Base-by-base conservation (phyloP, 495 filamentous ascomycete genomes). In the Penicillium steckii region DNA sequence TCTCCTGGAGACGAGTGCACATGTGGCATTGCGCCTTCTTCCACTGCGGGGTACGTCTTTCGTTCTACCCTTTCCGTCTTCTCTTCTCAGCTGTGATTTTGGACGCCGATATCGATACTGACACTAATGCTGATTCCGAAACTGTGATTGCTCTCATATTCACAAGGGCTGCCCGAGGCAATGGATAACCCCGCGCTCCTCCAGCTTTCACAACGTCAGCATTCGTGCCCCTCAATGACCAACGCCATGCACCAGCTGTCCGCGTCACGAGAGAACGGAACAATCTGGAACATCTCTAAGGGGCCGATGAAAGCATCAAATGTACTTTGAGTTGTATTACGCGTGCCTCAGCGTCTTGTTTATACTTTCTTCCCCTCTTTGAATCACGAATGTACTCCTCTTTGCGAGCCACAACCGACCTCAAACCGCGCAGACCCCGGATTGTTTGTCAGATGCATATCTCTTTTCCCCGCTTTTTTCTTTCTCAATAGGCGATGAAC, bases 21-120 rank as follows among this genome's bases (percentile, higher is more conserved):
- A 41, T 43, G 15, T 15, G 21, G 48, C 44, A 22, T 42, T 42
- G 19, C 26, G 30, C 22, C 46, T 18, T 15, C 23, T 43, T 17
- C 37, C 43, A 56, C 59, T 62, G 61, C 61, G 61, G 61, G 61
- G 61, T 64, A 55, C 58, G 59, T 49, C 49, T 4, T 19, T 37
- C 27, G n/a, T n/a, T n/a, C n/a, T n/a, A n/a, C n/a, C n/a, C 22
- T 25, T 44, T 30, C 25, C 45, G 57, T 50, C 61, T 57, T 57
- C 50, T 53, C n/a, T 12, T 19, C 8, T 19, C n/a, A n/a, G 35
- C 35, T n/a, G 35, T 19, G n/a, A 8, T 15, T 17, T 17, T 13
- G 35, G 17, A 13, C 18, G 18, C 13, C 17, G n/a, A n/a, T n/a
- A n/a, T n/a, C n/a, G n/a, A n/a, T n/a, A n/a, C n/a, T n/a, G n/a